Conservation (phyloP, 1,139 yeast species). For the Nakaseomyces sp. region DNA sequence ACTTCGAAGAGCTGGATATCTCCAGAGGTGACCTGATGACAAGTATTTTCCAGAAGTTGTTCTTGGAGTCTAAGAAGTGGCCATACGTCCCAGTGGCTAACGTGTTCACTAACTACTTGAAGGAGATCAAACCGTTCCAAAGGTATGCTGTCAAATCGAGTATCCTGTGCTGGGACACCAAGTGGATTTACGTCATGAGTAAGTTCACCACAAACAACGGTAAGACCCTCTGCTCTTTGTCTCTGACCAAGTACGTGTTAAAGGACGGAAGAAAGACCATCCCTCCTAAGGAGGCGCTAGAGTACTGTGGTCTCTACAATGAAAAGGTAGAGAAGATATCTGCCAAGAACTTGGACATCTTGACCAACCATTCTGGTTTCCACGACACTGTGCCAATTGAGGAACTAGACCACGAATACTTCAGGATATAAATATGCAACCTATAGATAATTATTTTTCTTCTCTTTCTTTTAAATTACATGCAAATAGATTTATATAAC, state of each 20-base stretch:
- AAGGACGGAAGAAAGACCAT: slow-evolving; percentile 67
- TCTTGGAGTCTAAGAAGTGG: slow-evolving; percentile 39
- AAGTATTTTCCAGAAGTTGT: slow-evolving; percentile 44
- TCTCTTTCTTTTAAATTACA: no score
- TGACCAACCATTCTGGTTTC: slow-evolving; percentile 25
- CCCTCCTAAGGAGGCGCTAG: slow-evolving; percentile 50
- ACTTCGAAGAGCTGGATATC: slow-evolving; percentile 75
- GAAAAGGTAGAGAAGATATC: slow-evolving; percentile 43
- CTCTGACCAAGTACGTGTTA: slow-evolving; percentile 72
- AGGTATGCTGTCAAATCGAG: slow-evolving; percentile 47
- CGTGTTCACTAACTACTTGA: slow-evolving; percentile 57
- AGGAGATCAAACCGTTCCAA: slow-evolving; percentile 64
- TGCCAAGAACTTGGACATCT: slow-evolving; percentile 30
- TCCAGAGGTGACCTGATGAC: slow-evolving; percentile 61
- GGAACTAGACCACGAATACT: slow-evolving; percentile 13
- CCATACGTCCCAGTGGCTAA: slow-evolving; percentile 78
- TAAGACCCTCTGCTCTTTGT: slow-evolving; percentile 45
- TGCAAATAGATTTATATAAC: no score
- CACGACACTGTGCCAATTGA: slow-evolving; percentile 25
- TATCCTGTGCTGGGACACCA: slow-evolving; percentile 76
- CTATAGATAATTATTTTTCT: no score
- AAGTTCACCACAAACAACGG: slow-evolving; percentile 37
- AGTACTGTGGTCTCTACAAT: slow-evolving; percentile 47
- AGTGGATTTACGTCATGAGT: slow-evolving; percentile 72
- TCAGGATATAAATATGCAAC: background rate